A percentile compares a stretch with the other conserved stretches of the same genome.
Evolutionary conservation across 768 basidiomycete species (phyloP).

Genomic region (Vararia minispora): DNA sequence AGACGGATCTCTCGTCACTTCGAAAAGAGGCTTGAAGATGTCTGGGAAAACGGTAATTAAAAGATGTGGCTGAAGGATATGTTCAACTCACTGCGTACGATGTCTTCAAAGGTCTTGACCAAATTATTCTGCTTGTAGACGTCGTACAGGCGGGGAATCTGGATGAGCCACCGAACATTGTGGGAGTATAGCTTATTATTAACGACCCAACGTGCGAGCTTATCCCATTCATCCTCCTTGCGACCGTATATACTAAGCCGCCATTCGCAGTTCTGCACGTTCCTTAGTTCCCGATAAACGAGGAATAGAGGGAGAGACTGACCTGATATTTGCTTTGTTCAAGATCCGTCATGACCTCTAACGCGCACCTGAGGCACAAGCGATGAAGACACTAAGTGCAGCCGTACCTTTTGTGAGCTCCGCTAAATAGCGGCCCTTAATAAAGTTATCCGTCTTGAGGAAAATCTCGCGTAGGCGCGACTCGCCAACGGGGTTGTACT

Average conservation of each 20-base stretch:
- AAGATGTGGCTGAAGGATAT: not conserved
- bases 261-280: slow-evolving; percentile 84
- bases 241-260: slow-evolving; percentile 93
- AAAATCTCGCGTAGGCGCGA: slow-evolving; percentile 94
- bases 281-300: not conserved
- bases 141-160: slow-evolving; percentile 89
- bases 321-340: slow-evolving; percentile 99
- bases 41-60: slow-evolving; percentile 34
- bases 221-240: slow-evolving; percentile 85
- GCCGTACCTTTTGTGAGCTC: slow-evolving; percentile 78
- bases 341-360: slow-evolving; percentile 95
- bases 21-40: slow-evolving; percentile 86
- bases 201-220: slow-evolving; percentile 94
- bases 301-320: slow-evolving; percentile 8
- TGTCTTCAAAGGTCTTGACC: slow-evolving; percentile 80
- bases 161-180: slow-evolving; percentile 97
- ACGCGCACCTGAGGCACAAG: not conserved
- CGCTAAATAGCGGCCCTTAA: slow-evolving; percentile 86
- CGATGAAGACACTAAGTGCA: not conserved
- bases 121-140: slow-evolving; percentile 87
- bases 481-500: slow-evolving; percentile 96
- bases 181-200: slow-evolving; percentile 89
- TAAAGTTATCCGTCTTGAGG: slow-evolving; percentile 93
- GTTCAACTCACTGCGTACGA: slow-evolving; percentile 65
- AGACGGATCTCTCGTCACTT: slow-evolving; percentile 86